Evolutionary conservation across 345 rosid species (phyloP).

Genomic region (Garcia nutans): DNA sequence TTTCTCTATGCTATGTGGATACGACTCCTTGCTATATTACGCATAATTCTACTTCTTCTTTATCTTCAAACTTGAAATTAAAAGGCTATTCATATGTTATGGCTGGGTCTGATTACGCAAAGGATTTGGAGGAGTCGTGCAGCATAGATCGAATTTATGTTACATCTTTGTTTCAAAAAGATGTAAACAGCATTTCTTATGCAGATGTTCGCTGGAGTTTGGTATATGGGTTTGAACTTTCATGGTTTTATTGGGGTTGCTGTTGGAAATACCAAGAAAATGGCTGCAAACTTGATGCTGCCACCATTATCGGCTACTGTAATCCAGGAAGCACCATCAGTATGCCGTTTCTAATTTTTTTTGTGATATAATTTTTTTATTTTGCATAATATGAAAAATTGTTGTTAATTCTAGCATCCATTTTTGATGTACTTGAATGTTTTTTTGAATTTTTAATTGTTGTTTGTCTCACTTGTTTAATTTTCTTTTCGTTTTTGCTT

Average conservation of each 20-base stretch:
- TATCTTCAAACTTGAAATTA: background rate
- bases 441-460: too few relatives aligned
- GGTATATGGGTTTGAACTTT: conserved; percentile 8
- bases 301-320: background rate
- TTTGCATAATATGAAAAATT: too few relatives aligned
- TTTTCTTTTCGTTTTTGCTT: background rate
- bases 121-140: background rate
- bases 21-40: background rate
- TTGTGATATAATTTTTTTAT: background rate
- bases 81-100: background rate
- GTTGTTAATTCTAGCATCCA: too few relatives aligned
- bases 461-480: too few relatives aligned
- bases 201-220: background rate
- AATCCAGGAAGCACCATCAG: background rate
- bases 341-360: background rate
- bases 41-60: background rate
- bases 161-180: background rate
- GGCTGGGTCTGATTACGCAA: background rate
- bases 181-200: background rate
- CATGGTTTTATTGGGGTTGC: background rate
- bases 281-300: background rate
- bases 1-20: background rate
- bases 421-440: too few relatives aligned
- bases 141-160: background rate
- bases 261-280: background rate